phyloP scores from a whole-genome alignment of 257 asterid genomes.

The Solanum microdontum region DNA sequence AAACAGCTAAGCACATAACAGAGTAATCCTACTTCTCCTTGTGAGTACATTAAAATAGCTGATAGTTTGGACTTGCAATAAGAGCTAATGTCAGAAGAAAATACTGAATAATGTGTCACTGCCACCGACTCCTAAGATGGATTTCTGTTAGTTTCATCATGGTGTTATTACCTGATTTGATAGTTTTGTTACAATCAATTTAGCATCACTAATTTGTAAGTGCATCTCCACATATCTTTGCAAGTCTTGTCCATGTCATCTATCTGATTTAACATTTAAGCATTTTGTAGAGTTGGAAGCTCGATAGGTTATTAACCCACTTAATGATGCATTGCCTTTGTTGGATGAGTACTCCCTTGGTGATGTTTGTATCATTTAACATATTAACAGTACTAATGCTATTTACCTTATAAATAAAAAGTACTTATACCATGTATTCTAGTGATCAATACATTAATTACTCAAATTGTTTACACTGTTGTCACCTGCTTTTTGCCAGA shows the following conservation, averaged over 20 bases:
- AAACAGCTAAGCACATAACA: not conserved
- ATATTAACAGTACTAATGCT: not conserved
- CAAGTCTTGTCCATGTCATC: not conserved
- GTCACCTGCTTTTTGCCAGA: not conserved
- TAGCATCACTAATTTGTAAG: not conserved
- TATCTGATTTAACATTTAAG: not conserved
- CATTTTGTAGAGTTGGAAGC: not conserved
- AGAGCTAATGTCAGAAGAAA: not conserved
- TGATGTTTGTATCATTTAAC: not conserved
- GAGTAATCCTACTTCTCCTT: not conserved
- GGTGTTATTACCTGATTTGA: not conserved
- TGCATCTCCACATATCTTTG: not conserved
- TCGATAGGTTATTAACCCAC: not conserved
- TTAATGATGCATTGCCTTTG: not conserved
- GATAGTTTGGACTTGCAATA: not conserved
- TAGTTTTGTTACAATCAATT: not conserved
- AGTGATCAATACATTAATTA: not conserved
- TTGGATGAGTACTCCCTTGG: not conserved
- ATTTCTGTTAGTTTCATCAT: not conserved
- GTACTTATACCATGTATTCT: not conserved
- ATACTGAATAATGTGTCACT: not conserved
- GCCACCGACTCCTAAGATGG: not conserved
- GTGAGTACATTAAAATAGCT: not conserved
- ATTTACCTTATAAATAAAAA: not conserved
- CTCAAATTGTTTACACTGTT: not conserved